Conservation (phyloP, 139 green algal genomes). For the Chloropicon primus region DNA sequence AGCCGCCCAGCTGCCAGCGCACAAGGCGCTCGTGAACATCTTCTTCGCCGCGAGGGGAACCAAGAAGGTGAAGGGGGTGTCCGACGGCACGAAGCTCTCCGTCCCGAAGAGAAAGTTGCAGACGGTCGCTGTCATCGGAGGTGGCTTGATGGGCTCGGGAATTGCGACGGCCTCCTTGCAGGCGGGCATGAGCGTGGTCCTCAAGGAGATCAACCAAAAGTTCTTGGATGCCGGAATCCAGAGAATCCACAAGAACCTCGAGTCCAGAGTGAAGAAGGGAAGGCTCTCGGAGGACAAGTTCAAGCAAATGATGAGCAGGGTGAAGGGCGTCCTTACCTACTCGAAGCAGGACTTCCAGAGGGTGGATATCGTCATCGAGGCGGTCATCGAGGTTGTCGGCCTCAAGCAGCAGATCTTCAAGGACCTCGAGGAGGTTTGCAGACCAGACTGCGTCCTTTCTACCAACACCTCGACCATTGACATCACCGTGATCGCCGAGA, state of each 20-base stretch:
- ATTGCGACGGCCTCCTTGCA: conserved; percentile 81
- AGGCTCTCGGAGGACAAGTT: conserved; percentile 20
- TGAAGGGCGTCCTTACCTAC: conserved; percentile 72
- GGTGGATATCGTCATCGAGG: conserved; percentile 95
- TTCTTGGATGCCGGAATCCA: conserved; percentile 81
- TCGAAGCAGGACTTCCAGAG: conserved; percentile 37
- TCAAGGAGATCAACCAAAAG: conserved; percentile 97
- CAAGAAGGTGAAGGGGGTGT: conserved; percentile 73
- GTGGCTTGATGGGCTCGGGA: conserved; percentile 92
- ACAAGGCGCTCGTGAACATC: conserved; percentile 93
- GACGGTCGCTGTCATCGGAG: conserved; percentile 80
- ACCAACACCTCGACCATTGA: conserved; percentile 99
- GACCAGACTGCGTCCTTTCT: conserved; percentile 73
- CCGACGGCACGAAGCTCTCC: conserved; percentile 60
- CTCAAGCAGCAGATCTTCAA: conserved; percentile 79
- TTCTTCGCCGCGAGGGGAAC: conserved; percentile 93
- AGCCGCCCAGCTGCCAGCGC: conserved; percentile 56
- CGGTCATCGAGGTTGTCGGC: conserved; percentile 82
- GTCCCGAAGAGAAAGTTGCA: conserved; percentile 41
- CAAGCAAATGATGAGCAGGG: conserved; percentile 35
- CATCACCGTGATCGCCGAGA: conserved; percentile 67
- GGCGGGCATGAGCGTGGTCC: conserved; percentile 57
- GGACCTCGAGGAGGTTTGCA: conserved; percentile 58
- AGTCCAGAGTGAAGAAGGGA: conserved; percentile 76
- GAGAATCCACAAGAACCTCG: conserved; percentile 69